Evolutionary conservation across 768 basidiomycete genomes (phyloP).

Genomic region (Macrolepiota fuliginosa): DNA sequence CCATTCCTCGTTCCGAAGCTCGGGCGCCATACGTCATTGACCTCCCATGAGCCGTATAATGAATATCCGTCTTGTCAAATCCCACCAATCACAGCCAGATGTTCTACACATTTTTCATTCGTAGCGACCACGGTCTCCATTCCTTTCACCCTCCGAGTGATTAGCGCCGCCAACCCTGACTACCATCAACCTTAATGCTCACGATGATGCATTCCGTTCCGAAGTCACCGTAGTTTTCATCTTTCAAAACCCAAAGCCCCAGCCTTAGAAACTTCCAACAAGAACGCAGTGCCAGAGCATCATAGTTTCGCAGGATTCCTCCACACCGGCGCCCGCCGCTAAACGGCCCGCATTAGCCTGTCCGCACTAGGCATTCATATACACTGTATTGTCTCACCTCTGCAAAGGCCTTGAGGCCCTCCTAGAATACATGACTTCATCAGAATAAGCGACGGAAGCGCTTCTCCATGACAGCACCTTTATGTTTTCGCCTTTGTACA

Average conservation of each 20-base stretch:
- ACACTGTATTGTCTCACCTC: constrained; percentile 42
- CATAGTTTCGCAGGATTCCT: constrained; percentile 18
- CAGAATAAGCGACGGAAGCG: background rate
- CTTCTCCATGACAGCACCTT: constrained; percentile 40
- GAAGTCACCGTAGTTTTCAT: background rate
- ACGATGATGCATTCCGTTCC: background rate
- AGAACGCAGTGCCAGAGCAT: background rate
- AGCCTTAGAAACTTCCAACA: constrained; percentile 3
- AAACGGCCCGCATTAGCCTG: constrained; percentile 1
- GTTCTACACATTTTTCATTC: background rate
- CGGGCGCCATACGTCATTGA: constrained; percentile 3
- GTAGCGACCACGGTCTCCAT: background rate
- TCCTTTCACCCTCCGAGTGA: background rate
- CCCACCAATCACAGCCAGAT: constrained; percentile 4
- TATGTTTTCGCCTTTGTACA: constrained; percentile 66
- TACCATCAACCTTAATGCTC: background rate
- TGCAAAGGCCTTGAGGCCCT: constrained; percentile 67
- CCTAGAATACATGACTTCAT: constrained; percentile 36
- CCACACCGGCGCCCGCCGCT: constrained; percentile 17
- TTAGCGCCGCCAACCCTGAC: background rate
- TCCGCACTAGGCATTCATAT: constrained; percentile 4
- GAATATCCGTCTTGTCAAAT: background rate
- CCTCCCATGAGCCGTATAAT: background rate
- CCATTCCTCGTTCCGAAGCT: constrained; percentile 8
- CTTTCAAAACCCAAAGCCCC: background rate